Percentiles rank a stretch among this genome's conserved stretches.
Conservation (phyloP, 1,284 basidiomycete species). For the Psilocybe mexicana region DNA sequence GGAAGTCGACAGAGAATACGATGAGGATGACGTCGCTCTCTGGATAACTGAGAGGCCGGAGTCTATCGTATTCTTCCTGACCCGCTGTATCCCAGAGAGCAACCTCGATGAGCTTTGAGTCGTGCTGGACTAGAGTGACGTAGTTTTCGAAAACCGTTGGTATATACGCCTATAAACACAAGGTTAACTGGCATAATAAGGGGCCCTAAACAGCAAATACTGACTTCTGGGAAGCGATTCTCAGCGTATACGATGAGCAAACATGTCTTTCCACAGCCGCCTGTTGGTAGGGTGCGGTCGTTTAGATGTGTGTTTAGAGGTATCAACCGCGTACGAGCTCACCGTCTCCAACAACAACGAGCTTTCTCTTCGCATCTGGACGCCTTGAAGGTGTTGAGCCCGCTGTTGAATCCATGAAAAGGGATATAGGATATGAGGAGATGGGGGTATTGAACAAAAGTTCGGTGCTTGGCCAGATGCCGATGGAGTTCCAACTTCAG, state of each 20-base stretch:
- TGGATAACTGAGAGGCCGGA: conserved; percentile 93
- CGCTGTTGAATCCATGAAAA: conserved; percentile 21
- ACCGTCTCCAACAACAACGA: conserved; percentile 91
- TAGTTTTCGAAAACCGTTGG: conserved; percentile 99
- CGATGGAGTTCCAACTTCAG: conserved; percentile 2
- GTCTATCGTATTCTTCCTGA: conserved; percentile 96
- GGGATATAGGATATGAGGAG: background rate
- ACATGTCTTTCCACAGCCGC: conserved; percentile 89
- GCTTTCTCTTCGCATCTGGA: conserved; percentile 85
- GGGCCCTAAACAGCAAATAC: conserved; percentile 3
- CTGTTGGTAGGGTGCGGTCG: conserved; percentile 33
- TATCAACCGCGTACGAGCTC: conserved; percentile 36
- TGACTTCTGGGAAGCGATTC: conserved; percentile 95
- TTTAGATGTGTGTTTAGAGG: background rate
- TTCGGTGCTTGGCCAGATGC: background rate
- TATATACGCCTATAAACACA: conserved; percentile 77
- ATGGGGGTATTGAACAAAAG: conserved; percentile 12
- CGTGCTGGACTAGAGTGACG: conserved; percentile 87
- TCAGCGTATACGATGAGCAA: conserved; percentile 94
- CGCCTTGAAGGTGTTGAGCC: conserved; percentile 36
- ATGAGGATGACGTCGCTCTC: conserved; percentile 97
- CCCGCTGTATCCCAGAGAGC: conserved; percentile 99
- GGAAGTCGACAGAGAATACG: conserved; percentile 96
- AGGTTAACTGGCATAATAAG: background rate
- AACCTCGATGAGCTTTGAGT: conserved; percentile 90